A percentile compares a stretch with the other conserved stretches of the same genome.
phyloP scores from a whole-genome alignment of 495 filamentous ascomycete genomes.

The Aspergillus bertholletiae region DNA sequence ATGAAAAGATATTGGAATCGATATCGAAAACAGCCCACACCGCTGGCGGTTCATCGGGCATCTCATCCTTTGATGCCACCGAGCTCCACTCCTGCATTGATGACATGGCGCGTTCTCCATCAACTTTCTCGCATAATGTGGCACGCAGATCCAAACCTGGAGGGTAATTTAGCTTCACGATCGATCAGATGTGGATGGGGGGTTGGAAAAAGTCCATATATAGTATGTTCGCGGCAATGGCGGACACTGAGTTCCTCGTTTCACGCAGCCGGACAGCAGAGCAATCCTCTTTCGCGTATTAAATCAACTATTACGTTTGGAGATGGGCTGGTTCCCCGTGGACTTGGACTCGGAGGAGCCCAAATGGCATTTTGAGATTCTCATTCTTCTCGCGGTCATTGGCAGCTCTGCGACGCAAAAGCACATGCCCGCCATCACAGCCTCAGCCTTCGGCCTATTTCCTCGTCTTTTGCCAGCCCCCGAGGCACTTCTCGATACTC shows the following conservation, averaged over 20 bases:
- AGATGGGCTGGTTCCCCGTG: conserved; percentile 18
- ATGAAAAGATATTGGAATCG: too few species aligned
- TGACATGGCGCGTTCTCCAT: background rate
- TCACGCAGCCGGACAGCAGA: too few species aligned
- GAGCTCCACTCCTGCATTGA: background rate
- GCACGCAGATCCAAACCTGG: too few species aligned
- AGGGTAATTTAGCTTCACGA: too few species aligned
- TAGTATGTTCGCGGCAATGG: too few species aligned
- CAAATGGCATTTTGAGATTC: conserved; percentile 48
- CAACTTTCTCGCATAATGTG: background rate
- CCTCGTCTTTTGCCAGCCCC: conserved; percentile 67
- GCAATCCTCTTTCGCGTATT: too few species aligned
- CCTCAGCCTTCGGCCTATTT: conserved; percentile 51
- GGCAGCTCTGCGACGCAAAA: conserved; percentile 56
- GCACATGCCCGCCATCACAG: conserved; percentile 55
- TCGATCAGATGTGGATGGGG: too few species aligned
- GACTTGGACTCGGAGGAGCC: conserved; percentile 2
- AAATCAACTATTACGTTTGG: too few species aligned
- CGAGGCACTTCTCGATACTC: conserved; percentile 56
- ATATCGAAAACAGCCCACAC: too few species aligned
- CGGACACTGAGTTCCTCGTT: too few species aligned
- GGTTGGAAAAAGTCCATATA: background rate
- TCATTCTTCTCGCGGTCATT: conserved; percentile 60
- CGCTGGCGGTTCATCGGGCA: too few species aligned
- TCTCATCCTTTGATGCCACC: background rate